These are phyloP conservation scores for Collybiopsis confluens DNA, from an alignment of 768 basidiomycete genomes.

Conservation along the genomic window DNA sequence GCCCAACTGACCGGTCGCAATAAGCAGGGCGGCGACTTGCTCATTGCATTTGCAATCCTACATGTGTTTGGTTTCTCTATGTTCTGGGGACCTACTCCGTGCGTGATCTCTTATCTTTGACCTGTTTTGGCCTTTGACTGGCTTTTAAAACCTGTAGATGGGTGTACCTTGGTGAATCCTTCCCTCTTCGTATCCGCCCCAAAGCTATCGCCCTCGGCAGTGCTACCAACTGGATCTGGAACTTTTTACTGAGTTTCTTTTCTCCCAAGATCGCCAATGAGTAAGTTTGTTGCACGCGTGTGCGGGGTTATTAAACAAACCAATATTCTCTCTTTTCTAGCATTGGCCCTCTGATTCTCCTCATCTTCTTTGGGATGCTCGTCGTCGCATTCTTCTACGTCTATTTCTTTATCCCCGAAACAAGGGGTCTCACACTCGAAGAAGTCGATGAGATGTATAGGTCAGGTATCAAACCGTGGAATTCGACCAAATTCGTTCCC, in stretches of 20 bases:
- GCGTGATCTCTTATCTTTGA: conserved; percentile 14
- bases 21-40: conserved; percentile 52
- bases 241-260: conserved; percentile 72
- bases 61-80: conserved; percentile 69
- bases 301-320: neutral
- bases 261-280: conserved; percentile 58
- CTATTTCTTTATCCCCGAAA: conserved; percentile 76
- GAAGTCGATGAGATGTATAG: conserved; percentile 78
- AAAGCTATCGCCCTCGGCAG: conserved; percentile 78
- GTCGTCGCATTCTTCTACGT: conserved; percentile 68
- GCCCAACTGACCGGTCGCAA: conserved; percentile 51
- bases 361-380: conserved; percentile 76
- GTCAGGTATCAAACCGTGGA: conserved; percentile 64
- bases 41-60: conserved; percentile 75
- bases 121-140: neutral
- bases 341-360: conserved; percentile 70
- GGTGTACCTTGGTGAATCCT: conserved; percentile 78
- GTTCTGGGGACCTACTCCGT: conserved; percentile 76
- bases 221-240: conserved; percentile 67
- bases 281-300: conserved; percentile 25
- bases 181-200: conserved; percentile 76
- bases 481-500: conserved; percentile 56
- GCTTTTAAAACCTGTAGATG: conserved; percentile 34
- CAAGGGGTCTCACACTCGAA: conserved; percentile 72
- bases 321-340: conserved; percentile 19